Conservation (phyloP, 1,284 basidiomycete genomes). For the Apiotrichum laibachii region DNA sequence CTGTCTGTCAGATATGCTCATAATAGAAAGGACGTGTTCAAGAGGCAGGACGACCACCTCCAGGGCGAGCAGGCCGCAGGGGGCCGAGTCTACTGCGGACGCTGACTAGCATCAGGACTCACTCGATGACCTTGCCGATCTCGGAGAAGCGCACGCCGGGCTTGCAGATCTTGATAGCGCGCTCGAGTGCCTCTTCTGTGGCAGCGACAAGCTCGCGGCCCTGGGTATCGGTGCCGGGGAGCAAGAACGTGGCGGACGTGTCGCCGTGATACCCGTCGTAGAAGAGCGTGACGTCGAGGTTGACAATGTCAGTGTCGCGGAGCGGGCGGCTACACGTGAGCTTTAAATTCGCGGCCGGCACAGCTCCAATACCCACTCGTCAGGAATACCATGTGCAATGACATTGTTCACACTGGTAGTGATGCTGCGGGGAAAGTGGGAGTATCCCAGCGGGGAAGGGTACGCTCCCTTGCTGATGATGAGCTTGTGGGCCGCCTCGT, state of each 20-base stretch:
- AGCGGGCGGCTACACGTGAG: constrained; percentile 63
- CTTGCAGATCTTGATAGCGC: constrained; percentile 71
- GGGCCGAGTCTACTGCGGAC: no score
- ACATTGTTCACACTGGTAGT: constrained; percentile 79
- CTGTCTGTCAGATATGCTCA: constrained; percentile 21
- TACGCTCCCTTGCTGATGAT: constrained; percentile 71
- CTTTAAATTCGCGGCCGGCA: neutral
- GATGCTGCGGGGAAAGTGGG: constrained; percentile 77
- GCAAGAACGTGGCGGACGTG: constrained; percentile 73
- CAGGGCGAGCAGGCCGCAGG: no score
- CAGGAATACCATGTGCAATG: constrained; percentile 71
- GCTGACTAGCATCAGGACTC: constrained; percentile 36
- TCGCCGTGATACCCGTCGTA: constrained; percentile 79
- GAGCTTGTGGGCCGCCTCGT: constrained; percentile 66
- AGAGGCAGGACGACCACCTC: neutral
- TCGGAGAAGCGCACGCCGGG: constrained; percentile 68
- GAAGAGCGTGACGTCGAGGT: constrained; percentile 79
- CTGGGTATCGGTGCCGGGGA: constrained; percentile 68
- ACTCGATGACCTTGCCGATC: constrained; percentile 75
- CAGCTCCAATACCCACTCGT: constrained; percentile 59
- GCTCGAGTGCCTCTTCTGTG: constrained; percentile 66
- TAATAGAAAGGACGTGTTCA: neutral
- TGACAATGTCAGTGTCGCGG: constrained; percentile 75
- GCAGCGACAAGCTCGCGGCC: constrained; percentile 64
- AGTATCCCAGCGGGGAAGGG: constrained; percentile 80